Conservation (phyloP, 768 basidiomycete species). For the Gymnopilus dilepis region DNA sequence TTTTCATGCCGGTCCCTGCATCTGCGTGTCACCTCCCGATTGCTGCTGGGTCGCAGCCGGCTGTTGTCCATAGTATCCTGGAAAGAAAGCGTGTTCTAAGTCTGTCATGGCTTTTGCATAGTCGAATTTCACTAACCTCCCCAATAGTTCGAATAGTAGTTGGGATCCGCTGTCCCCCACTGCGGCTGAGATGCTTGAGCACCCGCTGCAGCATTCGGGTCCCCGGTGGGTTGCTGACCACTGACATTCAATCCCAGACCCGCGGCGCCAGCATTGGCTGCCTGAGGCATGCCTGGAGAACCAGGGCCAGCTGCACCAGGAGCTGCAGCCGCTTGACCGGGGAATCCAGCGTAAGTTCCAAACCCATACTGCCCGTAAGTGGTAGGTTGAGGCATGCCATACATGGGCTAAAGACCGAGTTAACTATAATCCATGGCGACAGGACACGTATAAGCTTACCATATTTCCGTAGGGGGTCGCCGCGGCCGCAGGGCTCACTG, state of each 20-base stretch:
- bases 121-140: conserved; percentile 58
- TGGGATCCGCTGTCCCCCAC: conserved; percentile 78
- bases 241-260: conserved; percentile 60
- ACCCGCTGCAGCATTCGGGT: conserved; percentile 54
- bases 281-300: conserved; percentile 64
- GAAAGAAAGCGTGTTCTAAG: conserved; percentile 19
- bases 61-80: conserved; percentile 87
- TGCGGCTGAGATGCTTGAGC: conserved; percentile 72
- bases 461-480: conserved; percentile 80
- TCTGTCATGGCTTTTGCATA: neutral
- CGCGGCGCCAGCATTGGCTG: conserved; percentile 57
- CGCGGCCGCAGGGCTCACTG: conserved; percentile 63
- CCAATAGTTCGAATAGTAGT: conserved; percentile 85
- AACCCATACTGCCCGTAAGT: conserved; percentile 82
- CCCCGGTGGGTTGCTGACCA: conserved; percentile 61
- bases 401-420: conserved; percentile 68
- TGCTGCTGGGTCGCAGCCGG: conserved; percentile 58
- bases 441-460: conserved; percentile 50
- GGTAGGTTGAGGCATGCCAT: conserved; percentile 85
- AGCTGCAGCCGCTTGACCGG: conserved; percentile 57
- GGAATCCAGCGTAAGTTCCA: conserved; percentile 74
- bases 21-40: conserved; percentile 54
- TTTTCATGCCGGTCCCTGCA: conserved; percentile 53
- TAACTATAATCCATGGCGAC: neutral
- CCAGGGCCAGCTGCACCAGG: conserved; percentile 54